These are phyloP conservation scores for Yamadazyma insecticola DNA, from an alignment of 805 yeast genomes.

Conservation along the genomic window DNA sequence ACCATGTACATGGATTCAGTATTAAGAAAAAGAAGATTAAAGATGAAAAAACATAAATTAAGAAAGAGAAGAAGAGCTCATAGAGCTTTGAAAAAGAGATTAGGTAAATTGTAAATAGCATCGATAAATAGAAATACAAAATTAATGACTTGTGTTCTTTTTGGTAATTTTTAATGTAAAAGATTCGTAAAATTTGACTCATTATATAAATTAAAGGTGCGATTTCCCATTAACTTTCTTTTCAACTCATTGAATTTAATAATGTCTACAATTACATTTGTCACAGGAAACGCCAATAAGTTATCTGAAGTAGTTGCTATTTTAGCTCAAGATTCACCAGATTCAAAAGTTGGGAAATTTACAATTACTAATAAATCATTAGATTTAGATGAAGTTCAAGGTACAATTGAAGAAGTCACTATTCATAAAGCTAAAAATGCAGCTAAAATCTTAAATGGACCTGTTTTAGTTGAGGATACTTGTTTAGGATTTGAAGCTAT, in stretches of 20 bases:
- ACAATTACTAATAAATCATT: slow-evolving; percentile 57
- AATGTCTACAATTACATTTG: slow-evolving; percentile 51
- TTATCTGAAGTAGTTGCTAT: slow-evolving; percentile 79
- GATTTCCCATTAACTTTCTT: too few relatives aligned
- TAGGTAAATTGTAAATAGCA: slow-evolving; percentile 39
- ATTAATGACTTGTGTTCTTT: too few relatives aligned
- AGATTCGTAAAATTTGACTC: too few relatives aligned
- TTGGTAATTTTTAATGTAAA: too few relatives aligned
- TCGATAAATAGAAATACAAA: background rate
- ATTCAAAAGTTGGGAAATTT: slow-evolving; percentile 41
- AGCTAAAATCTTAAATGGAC: slow-evolving; percentile 58
- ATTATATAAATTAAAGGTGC: too few relatives aligned
- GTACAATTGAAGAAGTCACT: slow-evolving; percentile 77
- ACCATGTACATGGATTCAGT: slow-evolving; percentile 60
- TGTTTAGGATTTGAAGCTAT: slow-evolving; percentile 80
- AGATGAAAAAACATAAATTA: slow-evolving; percentile 96
- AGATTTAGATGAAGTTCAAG: slow-evolving; percentile 91
- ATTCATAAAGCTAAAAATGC: slow-evolving; percentile 75
- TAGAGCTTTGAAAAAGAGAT: slow-evolving; percentile 71
- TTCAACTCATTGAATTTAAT: too few relatives aligned
- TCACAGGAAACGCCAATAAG: slow-evolving; percentile 88
- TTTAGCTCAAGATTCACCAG: slow-evolving; percentile 37
- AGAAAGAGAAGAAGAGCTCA: slow-evolving; percentile 96
- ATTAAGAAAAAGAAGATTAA: slow-evolving; percentile 78
- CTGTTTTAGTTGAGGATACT: slow-evolving; percentile 94